These are phyloP conservation scores for Umbelopsis sp. DNA, from an alignment of 192 early-diverging fungal genomes.

Conservation along the genomic window DNA sequence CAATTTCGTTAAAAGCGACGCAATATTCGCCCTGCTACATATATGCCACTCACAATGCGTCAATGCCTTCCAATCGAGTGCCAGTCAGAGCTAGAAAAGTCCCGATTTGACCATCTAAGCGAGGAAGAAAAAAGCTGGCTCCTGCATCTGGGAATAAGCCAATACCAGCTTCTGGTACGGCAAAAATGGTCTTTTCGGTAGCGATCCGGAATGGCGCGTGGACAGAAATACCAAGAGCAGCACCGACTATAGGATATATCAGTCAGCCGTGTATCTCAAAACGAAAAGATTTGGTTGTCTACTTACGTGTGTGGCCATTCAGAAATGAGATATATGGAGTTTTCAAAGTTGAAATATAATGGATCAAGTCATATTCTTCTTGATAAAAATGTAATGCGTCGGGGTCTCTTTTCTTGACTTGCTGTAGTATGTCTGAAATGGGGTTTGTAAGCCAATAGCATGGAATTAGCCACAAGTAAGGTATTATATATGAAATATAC, in stretches of 20 bases:
- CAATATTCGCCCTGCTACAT: neutral
- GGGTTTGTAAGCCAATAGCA: neutral
- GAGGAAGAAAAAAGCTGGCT: conserved; percentile 89
- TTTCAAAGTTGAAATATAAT: conserved; percentile 81
- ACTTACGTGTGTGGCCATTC: conserved; percentile 75
- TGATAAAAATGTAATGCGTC: conserved; percentile 82
- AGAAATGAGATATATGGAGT: conserved; percentile 91
- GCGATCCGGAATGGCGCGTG: conserved; percentile 95
- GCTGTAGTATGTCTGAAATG: conserved; percentile 41
- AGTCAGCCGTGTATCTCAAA: neutral
- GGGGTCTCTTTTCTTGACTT: conserved; percentile 40
- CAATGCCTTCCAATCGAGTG: conserved; percentile 72
- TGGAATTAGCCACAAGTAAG: no score
- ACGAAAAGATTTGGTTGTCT: neutral
- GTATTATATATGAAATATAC: conserved; percentile 21
- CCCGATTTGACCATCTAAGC: conserved; percentile 93
- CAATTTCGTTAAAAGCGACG: neutral
- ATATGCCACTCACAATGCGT: conserved; percentile 67
- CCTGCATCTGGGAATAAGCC: conserved; percentile 96
- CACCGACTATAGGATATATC: conserved; percentile 73
- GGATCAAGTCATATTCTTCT: conserved; percentile 89
- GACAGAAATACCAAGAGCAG: conserved; percentile 90
- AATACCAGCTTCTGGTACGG: conserved; percentile 92
- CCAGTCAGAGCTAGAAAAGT: conserved; percentile 92
- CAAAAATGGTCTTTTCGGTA: conserved; percentile 91